These are phyloP conservation scores for Tulasnella sp. DNA, from an alignment of 768 basidiomycete species.

Conservation along the genomic window DNA sequence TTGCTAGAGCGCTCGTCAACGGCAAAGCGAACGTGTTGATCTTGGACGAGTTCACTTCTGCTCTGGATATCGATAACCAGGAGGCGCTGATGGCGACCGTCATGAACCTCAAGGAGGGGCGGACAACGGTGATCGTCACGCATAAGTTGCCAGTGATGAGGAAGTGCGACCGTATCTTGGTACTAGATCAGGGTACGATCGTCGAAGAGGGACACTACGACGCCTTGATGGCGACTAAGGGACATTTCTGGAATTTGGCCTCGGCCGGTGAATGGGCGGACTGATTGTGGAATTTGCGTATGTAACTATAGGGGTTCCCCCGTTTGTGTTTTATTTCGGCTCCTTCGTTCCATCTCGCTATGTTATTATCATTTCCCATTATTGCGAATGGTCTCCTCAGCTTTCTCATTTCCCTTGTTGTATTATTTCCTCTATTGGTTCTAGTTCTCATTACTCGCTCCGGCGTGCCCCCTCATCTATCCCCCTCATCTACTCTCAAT, in stretches of 20 bases:
- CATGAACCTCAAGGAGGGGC: slow-evolving; percentile 45
- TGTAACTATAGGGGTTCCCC: neutral
- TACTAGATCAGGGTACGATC: slow-evolving; percentile 65
- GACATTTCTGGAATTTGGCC: slow-evolving; percentile 68
- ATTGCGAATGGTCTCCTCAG: no score
- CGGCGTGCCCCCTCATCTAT: neutral
- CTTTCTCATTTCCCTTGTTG: no score
- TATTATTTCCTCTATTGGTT: neutral
- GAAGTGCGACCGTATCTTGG: slow-evolving; percentile 82
- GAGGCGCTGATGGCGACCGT: slow-evolving; percentile 72
- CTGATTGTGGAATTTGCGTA: no score
- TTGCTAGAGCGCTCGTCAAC: slow-evolving; percentile 75
- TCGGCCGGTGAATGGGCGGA: slow-evolving; percentile 60
- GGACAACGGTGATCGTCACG: slow-evolving; percentile 86
- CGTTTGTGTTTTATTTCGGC: neutral
- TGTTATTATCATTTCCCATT: neutral
- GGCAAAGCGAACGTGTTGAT: slow-evolving; percentile 63
- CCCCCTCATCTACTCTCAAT: neutral
- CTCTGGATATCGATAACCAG: slow-evolving; percentile 79
- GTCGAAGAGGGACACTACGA: slow-evolving; percentile 73
- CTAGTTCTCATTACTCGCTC: neutral
- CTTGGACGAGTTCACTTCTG: slow-evolving; percentile 92
- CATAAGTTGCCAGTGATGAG: slow-evolving; percentile 87
- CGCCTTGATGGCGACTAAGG: slow-evolving; percentile 51
- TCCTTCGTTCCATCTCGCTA: neutral